These are phyloP conservation scores for Trichoderma virens DNA, from an alignment of 495 filamentous ascomycete species.

Conservation along the genomic window DNA sequence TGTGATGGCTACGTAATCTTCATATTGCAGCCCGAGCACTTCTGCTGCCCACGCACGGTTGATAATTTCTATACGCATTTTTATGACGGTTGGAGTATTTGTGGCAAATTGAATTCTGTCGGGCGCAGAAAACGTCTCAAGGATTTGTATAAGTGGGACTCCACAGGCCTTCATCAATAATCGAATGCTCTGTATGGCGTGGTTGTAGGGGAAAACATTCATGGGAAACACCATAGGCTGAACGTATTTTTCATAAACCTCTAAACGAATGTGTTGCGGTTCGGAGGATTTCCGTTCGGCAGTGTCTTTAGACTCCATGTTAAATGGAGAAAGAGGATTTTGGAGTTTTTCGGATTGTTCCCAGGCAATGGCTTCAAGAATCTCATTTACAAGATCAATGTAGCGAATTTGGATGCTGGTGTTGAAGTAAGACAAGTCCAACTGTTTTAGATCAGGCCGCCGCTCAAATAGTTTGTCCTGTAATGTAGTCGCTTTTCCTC, in stretches of 20 bases:
- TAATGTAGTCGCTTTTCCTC: background rate
- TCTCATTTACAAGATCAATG: slow-evolving; percentile 31
- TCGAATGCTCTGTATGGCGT: too few species aligned
- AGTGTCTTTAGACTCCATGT: background rate
- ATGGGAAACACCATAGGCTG: too few species aligned
- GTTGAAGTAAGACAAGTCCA: slow-evolving; percentile 29
- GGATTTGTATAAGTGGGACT: too few species aligned
- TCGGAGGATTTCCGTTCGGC: too few species aligned
- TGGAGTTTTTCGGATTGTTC: slow-evolving; percentile 4
- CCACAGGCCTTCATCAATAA: too few species aligned
- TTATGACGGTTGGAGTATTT: too few species aligned
- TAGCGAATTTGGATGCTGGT: slow-evolving; percentile 26
- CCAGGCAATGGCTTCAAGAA: slow-evolving; percentile 26
- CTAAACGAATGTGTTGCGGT: too few species aligned
- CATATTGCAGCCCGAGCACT: background rate
- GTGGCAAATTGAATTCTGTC: too few species aligned
- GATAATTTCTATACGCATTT: background rate
- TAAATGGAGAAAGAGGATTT: background rate
- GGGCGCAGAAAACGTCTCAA: too few species aligned
- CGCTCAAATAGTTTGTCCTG: slow-evolving; percentile 17
- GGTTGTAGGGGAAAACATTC: too few species aligned
- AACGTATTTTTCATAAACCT: too few species aligned
- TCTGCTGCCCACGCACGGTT: background rate
- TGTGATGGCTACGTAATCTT: background rate
- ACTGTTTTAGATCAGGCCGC: slow-evolving; percentile 21